Conservation (phyloP, 768 basidiomycete genomes). For the Sporobolomyces pararoseus region DNA sequence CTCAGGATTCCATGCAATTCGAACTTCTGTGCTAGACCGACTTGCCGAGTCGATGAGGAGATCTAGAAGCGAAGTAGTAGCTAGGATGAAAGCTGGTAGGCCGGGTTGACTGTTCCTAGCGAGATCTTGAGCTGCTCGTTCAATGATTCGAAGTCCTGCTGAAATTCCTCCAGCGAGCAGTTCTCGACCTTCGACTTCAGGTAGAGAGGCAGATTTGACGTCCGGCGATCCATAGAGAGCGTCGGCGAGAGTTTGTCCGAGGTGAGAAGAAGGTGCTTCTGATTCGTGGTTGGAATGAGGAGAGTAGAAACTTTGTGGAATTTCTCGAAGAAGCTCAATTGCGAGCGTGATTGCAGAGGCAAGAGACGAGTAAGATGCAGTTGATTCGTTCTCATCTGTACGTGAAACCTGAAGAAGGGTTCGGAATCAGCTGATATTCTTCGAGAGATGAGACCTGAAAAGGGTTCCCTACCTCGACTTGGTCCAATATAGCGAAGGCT, state of each 20-base stretch:
- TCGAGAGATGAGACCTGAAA: neutral
- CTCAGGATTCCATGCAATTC: slow-evolving; percentile 60
- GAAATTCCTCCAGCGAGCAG: slow-evolving; percentile 33
- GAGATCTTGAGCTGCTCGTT: neutral
- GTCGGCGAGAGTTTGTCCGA: slow-evolving; percentile 30
- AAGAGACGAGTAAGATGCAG: neutral
- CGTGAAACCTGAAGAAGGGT: neutral
- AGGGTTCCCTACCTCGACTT: slow-evolving; percentile 58
- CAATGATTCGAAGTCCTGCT: slow-evolving; percentile 16
- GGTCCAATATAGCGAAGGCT: slow-evolving; percentile 65
- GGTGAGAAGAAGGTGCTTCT: neutral
- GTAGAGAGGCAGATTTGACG: slow-evolving; percentile 41
- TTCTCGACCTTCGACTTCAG: slow-evolving; percentile 36
- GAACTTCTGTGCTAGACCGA: neutral
- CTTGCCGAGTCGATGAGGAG: neutral
- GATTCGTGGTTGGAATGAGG: neutral
- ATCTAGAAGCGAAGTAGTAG: neutral
- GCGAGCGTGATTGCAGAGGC: slow-evolving; percentile 15
- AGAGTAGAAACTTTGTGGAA: slow-evolving; percentile 41
- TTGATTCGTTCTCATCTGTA: neutral
- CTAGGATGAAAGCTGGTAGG: slow-evolving; percentile 2
- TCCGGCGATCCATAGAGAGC: slow-evolving; percentile 37
- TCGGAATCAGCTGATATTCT: neutral
- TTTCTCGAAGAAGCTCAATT: slow-evolving; percentile 40
- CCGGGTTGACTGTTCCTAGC: too few relatives aligned